These are phyloP conservation scores for Fusarium pseudocircinatum DNA, from an alignment of 2,329 filamentous ascomycete species.

Conservation along the genomic window DNA sequence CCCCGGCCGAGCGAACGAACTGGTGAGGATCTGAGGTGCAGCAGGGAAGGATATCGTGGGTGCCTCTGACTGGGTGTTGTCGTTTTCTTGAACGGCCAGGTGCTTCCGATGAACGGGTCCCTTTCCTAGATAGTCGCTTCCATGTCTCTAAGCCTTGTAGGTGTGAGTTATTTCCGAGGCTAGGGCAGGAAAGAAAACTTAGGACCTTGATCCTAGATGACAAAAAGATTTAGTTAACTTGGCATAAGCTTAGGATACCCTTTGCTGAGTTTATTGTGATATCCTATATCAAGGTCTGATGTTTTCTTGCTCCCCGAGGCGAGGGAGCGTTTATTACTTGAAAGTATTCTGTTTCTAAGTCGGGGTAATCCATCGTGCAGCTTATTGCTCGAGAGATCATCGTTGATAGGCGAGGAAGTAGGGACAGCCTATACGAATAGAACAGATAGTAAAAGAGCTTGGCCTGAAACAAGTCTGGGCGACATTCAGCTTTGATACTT, in stretches of 20 bases:
- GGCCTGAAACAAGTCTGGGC: not conserved
- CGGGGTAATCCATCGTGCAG: not conserved
- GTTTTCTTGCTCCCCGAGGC: not conserved
- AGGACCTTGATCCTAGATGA: not conserved
- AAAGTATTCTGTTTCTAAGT: not conserved
- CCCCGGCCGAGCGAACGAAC: constrained; percentile 32
- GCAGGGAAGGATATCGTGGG: constrained; percentile 34
- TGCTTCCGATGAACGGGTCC: constrained; percentile 32
- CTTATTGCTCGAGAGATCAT: not conserved
- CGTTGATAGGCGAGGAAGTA: not conserved
- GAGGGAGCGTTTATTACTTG: not conserved
- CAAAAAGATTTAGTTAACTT: not conserved
- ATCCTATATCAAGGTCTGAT: not conserved
- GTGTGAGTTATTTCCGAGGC: not conserved
- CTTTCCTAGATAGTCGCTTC: constrained; percentile 8
- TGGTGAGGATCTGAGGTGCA: constrained; percentile 33
- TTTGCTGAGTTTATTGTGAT: not conserved
- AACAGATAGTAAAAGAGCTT: not conserved
- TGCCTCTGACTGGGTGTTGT: constrained; percentile 26
- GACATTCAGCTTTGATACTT: not conserved
- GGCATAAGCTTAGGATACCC: not conserved
- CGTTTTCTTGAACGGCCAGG: constrained; percentile 27
- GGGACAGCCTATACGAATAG: not conserved
- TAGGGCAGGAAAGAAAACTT: not conserved
- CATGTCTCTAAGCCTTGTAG: not conserved